Conservation (phyloP, 441 rosid species). For the Breynia disticha region DNA sequence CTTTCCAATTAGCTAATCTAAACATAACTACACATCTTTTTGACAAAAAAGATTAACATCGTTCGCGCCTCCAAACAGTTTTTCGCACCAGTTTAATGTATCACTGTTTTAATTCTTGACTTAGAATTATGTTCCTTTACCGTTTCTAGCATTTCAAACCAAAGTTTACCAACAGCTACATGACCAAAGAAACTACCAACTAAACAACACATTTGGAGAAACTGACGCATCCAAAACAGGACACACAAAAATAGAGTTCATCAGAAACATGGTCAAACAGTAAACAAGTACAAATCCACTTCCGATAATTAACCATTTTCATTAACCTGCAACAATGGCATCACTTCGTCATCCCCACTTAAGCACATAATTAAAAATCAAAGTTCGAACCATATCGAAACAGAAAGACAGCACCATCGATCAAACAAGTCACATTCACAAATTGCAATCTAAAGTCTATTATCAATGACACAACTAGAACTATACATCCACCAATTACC, state of each 20-base stretch:
- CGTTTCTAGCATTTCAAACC: neutral
- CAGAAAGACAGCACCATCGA: too few relatives aligned
- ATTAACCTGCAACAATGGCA: neutral
- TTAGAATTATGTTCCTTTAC: too few relatives aligned
- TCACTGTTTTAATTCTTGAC: neutral
- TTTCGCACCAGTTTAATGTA: neutral
- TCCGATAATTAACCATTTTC: slow-evolving; percentile 1
- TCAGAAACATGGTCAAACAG: neutral
- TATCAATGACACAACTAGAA: slow-evolving; percentile 6
- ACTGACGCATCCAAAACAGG: neutral
- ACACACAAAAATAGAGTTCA: neutral
- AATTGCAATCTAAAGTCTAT: neutral
- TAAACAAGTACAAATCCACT: neutral
- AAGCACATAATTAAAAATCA: too few relatives aligned
- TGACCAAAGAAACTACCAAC: neutral
- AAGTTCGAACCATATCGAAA: too few relatives aligned
- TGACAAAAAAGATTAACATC: too few relatives aligned
- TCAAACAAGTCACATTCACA: too few relatives aligned
- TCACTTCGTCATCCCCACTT: too few relatives aligned
- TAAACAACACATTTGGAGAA: neutral
- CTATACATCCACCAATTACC: neutral
- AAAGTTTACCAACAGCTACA: neutral
- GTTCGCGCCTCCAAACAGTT: too few relatives aligned
- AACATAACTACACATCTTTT: too few relatives aligned
- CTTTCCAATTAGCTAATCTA: too few relatives aligned